These are phyloP conservation scores for Eucalyptus urophylla DNA, from an alignment of 345 rosid genomes.

Conservation along the genomic window DNA sequence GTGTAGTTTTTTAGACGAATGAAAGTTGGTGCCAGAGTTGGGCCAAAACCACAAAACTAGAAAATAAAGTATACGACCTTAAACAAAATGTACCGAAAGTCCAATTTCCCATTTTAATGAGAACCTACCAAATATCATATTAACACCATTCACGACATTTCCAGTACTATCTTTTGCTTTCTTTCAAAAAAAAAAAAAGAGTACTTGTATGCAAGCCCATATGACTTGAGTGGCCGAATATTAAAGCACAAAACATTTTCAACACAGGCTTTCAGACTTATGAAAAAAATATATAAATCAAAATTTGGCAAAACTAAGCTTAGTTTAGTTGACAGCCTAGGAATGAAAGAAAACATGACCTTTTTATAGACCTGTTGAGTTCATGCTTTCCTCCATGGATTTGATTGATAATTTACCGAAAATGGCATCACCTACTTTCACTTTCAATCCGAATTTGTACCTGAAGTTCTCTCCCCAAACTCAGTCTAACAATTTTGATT, in stretches of 20 bases:
- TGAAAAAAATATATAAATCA: not conserved
- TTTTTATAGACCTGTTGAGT: not conserved
- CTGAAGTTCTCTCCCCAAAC: not conserved
- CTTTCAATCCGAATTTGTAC: not conserved
- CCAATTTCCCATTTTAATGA: not conserved
- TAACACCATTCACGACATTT: not conserved
- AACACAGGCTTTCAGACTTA: not conserved
- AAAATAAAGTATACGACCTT: not conserved
- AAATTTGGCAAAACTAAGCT: not conserved
- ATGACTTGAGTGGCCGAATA: not conserved
- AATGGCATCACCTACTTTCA: not conserved
- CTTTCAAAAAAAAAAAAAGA: no score
- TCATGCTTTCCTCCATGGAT: not conserved
- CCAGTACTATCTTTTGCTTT: not conserved
- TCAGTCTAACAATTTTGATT: not conserved
- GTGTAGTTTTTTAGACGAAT: not conserved
- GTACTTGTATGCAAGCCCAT: not conserved
- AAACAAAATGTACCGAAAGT: not conserved
- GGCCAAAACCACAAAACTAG: not conserved
- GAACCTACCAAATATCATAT: not conserved
- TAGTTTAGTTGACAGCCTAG: not conserved
- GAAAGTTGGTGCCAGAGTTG: not conserved
- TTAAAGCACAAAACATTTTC: not conserved
- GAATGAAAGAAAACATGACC: not conserved
- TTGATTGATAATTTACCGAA: not conserved